phyloP scores from a whole-genome alignment of 768 basidiomycete species.

The Multifurca ochricompacta region DNA sequence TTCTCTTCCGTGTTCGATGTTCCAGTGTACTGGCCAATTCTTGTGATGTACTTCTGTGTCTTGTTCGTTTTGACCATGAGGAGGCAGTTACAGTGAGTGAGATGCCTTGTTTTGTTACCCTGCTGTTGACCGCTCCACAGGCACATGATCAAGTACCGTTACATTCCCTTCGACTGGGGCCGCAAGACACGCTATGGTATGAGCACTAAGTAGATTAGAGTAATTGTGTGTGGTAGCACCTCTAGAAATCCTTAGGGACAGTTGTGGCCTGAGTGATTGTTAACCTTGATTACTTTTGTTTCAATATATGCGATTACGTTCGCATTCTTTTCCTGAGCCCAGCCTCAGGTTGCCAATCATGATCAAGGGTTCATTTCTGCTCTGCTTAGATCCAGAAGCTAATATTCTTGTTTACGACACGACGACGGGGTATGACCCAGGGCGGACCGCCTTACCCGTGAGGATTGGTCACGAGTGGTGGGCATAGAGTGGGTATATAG shows the following conservation, averaged over 20 bases:
- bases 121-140: constrained; percentile 33
- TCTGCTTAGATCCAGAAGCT: too few relatives aligned
- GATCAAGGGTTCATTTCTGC: too few relatives aligned
- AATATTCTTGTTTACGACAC: too few relatives aligned
- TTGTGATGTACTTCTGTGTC: constrained; percentile 94
- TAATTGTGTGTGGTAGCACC: background rate
- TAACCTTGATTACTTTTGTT: background rate
- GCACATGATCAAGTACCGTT: constrained; percentile 99
- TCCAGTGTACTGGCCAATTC: constrained; percentile 98
- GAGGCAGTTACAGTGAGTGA: constrained; percentile 84
- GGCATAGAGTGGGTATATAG: background rate
- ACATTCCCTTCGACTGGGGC: constrained; percentile 91
- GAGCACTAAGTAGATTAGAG: constrained; percentile 36
- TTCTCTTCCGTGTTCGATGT: constrained; percentile 85
- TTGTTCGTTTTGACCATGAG: constrained; percentile 94
- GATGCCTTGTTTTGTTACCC: background rate
- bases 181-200: constrained; percentile 81
- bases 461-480: background rate
- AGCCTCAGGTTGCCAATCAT: too few relatives aligned
- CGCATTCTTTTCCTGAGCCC: background rate
- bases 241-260: background rate
- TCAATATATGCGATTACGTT: background rate
- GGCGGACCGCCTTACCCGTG: background rate
- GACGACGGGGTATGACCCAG: too few relatives aligned
- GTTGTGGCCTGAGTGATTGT: background rate